Percentiles rank a stretch among this genome's conserved stretches.
Evolutionary conservation across 1,139 yeast species (phyloP).

Genomic region (Sugiyamaella sp.): DNA sequence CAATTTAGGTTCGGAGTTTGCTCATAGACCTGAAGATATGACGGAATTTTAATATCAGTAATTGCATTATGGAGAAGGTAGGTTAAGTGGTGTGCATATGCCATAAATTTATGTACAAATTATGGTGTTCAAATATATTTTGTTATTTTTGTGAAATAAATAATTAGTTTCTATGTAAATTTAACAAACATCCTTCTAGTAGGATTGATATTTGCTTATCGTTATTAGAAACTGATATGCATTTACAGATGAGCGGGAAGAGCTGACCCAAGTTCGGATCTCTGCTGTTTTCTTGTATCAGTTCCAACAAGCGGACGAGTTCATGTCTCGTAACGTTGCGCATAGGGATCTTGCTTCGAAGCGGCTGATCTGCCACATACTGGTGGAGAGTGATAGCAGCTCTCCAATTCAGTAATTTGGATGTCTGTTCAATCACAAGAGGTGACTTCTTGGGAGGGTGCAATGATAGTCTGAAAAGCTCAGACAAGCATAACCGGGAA

Average conservation of each 20-base stretch:
- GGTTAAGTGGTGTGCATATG: background rate
- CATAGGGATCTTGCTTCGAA: conserved; percentile 57
- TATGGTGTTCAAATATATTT: conserved; percentile 13
- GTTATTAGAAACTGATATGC: conserved; percentile 28
- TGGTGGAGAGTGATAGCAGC: conserved; percentile 55
- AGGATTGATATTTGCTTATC: conserved; percentile 3
- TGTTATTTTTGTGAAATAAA: conserved; percentile 10
- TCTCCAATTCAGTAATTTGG: conserved; percentile 52
- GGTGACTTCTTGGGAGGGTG: conserved; percentile 30
- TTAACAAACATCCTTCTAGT: conserved; percentile 4
- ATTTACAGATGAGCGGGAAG: conserved; percentile 25
- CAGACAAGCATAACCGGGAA: conserved; percentile 53
- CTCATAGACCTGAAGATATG: conserved; percentile 24
- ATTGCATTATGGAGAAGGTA: conserved; percentile 10
- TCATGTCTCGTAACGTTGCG: conserved; percentile 57
- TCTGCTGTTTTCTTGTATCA: conserved; percentile 11
- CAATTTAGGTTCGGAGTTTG: conserved; percentile 14
- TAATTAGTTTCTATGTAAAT: background rate
- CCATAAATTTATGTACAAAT: conserved; percentile 1
- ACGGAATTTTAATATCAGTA: conserved; percentile 7
- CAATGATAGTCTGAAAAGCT: conserved; percentile 45
- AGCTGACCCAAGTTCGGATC: conserved; percentile 14
- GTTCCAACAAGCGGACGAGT: conserved; percentile 39
- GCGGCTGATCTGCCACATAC: conserved; percentile 54
- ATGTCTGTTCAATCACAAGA: conserved; percentile 30